Percentiles rank a stretch among this genome's conserved stretches.
phyloP scores from a whole-genome alignment of 805 yeast species.

The Barnettozyma populi region DNA sequence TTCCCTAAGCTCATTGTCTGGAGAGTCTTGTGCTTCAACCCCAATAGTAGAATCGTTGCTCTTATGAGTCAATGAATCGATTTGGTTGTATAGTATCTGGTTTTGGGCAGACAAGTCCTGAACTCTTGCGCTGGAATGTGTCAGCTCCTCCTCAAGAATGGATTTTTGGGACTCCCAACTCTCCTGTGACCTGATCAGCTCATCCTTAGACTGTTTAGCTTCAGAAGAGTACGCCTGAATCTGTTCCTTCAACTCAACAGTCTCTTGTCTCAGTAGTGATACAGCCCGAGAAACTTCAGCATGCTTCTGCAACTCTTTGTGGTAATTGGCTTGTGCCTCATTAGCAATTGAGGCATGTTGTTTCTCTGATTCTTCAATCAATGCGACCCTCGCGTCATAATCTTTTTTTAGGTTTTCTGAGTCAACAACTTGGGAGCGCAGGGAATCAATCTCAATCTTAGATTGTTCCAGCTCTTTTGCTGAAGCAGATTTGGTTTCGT shows the following conservation, averaged over 20 bases:
- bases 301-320: conserved; percentile 48
- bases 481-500: conserved; percentile 23
- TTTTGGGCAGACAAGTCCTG: conserved; percentile 65
- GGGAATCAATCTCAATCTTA: conserved; percentile 14
- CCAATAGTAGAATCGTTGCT: conserved; percentile 4
- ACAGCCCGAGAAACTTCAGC: conserved; percentile 43
- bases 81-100: conserved; percentile 58
- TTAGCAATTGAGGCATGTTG: conserved; percentile 42
- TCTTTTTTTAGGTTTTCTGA: conserved; percentile 25
- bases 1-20: conserved; percentile 37
- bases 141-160: conserved; percentile 42
- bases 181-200: conserved; percentile 33
- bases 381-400: conserved; percentile 26
- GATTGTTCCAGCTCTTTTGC: conserved; percentile 16
- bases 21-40: conserved; percentile 12
- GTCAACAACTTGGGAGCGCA: conserved; percentile 18
- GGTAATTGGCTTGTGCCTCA: conserved; percentile 49
- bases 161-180: conserved; percentile 42
- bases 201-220: conserved; percentile 27
- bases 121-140: conserved; percentile 37
- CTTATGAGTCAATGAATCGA: conserved; percentile 38
- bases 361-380: conserved; percentile 33
- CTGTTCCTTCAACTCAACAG: conserved; percentile 26
- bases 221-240: conserved; percentile 23
- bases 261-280: conserved; percentile 35